Base-by-base conservation (phyloP, 441 rosid genomes). In the Lepidium campestre region DNA sequence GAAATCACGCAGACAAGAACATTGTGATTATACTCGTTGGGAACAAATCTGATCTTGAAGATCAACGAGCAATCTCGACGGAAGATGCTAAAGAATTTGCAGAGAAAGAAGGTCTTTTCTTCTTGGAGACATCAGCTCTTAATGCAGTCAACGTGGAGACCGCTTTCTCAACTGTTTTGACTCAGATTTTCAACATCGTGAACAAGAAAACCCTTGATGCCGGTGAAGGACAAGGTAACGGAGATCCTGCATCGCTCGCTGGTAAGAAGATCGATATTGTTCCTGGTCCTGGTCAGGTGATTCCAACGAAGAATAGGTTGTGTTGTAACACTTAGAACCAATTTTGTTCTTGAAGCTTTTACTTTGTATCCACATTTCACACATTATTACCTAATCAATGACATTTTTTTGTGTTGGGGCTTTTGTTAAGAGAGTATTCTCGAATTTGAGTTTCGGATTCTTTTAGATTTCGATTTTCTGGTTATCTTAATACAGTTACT, bases 261-360 rank as follows among this genome's bases (percentile, higher is more conserved):
- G 96, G 96, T 54, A 85, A 89, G 82, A 89, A 87, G 84, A 83
- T 89, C 8, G 5, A 85, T 18, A 7, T 87, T 23, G 40, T 85
- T 37, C 91, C 94, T 0, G 93, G 91, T 35, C 90, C 90, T 12
- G 96, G 79, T n/a, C 93, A 85, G 57, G 93, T 54, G 70, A 79
- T 87, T 67, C 90, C 91, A 0, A 77, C 77, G 0, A 87, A 73
- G 82, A 83, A 53, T 77, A 77, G 65, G 49, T 50, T 73, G 79
- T 82, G 93, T 36, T 89, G 96, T 69, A 78, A 66, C 72, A 64
- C 85, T 19, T 81, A 68, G 31, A 40, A 25, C 32, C 36, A 14
- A 14, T 41, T 49, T 29, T 29, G 8, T 29, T 29, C 9, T 29
- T 29, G 34, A 1, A 29, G 7, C 34, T 29, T 23, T 23, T 23